These are phyloP conservation scores for Saccharomyces hybrid DNA, from an alignment of 1,139 yeast species.

Conservation along the genomic window DNA sequence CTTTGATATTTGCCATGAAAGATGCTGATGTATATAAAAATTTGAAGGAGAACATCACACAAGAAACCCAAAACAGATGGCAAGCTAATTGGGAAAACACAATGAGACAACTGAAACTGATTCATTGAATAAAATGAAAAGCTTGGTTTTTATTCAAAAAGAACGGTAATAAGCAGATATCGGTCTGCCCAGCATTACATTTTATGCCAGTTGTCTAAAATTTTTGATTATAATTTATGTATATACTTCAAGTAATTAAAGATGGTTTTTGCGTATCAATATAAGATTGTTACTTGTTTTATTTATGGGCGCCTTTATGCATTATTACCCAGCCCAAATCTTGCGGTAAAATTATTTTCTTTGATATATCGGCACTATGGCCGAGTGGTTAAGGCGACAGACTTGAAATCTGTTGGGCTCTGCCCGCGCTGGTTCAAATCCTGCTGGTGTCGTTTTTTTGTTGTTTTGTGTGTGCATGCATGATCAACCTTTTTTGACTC, in stretches of 20 bases:
- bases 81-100: slow-evolving; percentile 57
- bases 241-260: too few species aligned
- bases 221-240: too few species aligned
- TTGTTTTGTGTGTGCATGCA: neutral
- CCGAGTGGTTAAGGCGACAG: slow-evolving; percentile 31
- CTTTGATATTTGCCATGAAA: slow-evolving; percentile 42
- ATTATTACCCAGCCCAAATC: neutral
- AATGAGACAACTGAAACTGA: slow-evolving; percentile 20
- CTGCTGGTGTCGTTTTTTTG: slow-evolving; percentile 26
- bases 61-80: slow-evolving; percentile 68
- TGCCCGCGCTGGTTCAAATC: slow-evolving; percentile 30
- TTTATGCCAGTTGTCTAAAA: too few species aligned
- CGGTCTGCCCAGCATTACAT: neutral
- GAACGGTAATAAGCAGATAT: too few species aligned
- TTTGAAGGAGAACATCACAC: slow-evolving; percentile 60
- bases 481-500: neutral
- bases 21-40: slow-evolving; percentile 33
- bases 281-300: too few species aligned
- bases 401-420: slow-evolving; percentile 30
- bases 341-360: slow-evolving; percentile 3
- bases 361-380: slow-evolving; percentile 23
- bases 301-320: neutral
- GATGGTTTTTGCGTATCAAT: too few species aligned
- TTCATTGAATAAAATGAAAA: slow-evolving; percentile 8
- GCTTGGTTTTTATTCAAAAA: neutral